Evolutionary conservation across 352 stramenopile species (phyloP).

Genomic region (Nannochloropsis limnetica): DNA sequence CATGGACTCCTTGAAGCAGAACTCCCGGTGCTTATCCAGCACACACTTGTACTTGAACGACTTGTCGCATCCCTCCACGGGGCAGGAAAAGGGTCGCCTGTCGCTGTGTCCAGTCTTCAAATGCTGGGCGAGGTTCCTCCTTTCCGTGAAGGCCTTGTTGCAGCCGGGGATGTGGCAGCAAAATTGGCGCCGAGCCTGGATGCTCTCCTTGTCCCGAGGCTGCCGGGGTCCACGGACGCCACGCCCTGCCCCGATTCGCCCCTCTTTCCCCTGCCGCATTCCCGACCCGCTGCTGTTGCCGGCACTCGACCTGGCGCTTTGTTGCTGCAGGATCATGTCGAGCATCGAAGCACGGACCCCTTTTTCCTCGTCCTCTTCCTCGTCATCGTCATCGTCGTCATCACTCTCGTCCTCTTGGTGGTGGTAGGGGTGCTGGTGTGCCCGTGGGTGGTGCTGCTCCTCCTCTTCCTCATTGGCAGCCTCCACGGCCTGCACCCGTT

Average conservation of each 20-base stretch:
- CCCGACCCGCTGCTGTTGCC: not conserved
- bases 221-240: not conserved
- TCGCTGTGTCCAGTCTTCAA: not conserved
- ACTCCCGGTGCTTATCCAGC: slow-evolving; percentile 19
- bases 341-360: not conserved
- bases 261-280: not conserved
- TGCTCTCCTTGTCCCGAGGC: not conserved
- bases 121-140: not conserved
- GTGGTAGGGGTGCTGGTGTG: not conserved
- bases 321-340: not conserved
- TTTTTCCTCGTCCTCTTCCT: not conserved
- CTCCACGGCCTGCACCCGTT: too few species aligned
- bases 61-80: not conserved
- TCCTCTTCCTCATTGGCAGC: too few species aligned
- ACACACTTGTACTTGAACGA: slow-evolving; percentile 24
- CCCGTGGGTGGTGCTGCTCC: too few species aligned
- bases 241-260: not conserved
- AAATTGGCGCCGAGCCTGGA: not conserved
- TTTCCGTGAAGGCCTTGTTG: slow-evolving; percentile 1
- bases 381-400: not conserved
- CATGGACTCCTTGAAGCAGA: not conserved
- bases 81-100: not conserved
- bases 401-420: not conserved
- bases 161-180: not conserved
- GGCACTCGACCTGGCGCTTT: not conserved